phyloP scores from a whole-genome alignment of 306 rosid genomes.

The Begonia fuchsioides region DNA sequence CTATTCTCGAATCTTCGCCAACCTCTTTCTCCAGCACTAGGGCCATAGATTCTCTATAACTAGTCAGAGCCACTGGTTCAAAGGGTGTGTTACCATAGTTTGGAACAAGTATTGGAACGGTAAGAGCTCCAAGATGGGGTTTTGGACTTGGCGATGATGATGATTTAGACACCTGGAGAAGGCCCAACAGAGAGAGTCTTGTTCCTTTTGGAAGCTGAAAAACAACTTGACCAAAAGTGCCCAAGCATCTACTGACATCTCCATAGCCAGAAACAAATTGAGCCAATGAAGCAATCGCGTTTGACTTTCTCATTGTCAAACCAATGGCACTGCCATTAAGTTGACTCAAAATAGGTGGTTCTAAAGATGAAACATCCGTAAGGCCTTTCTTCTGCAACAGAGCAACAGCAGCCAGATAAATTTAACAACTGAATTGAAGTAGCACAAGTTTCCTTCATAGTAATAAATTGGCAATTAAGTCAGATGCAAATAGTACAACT shows the following conservation, averaged over 20 bases:
- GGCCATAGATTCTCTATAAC: constrained; percentile 43
- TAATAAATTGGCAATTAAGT: too few species aligned
- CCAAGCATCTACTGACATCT: constrained; percentile 23
- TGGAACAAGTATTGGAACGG: constrained; percentile 29
- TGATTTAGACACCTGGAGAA: constrained; percentile 31
- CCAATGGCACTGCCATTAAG: constrained; percentile 61
- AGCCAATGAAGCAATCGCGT: constrained; percentile 65
- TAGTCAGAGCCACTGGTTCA: constrained; percentile 16
- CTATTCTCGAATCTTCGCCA: constrained; percentile 46
- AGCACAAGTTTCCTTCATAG: too few species aligned
- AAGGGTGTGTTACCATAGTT: constrained; percentile 9
- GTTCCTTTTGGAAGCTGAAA: constrained; percentile 50
- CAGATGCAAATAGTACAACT: too few species aligned
- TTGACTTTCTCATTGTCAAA: constrained; percentile 56
- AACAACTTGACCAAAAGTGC: constrained; percentile 57
- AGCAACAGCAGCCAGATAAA: constrained; percentile 1
- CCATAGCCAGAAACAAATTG: constrained; percentile 41
- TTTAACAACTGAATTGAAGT: neutral
- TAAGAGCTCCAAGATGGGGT: constrained; percentile 32
- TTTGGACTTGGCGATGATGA: constrained; percentile 10
- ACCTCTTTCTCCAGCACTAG: constrained; percentile 46
- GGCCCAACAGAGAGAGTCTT: constrained; percentile 61
- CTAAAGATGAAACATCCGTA: constrained; percentile 45
- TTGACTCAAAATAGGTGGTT: constrained; percentile 67
- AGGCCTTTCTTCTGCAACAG: constrained; percentile 50